Conservation (phyloP, 148 eudicot genomes). For the Camellia granthamiana region DNA sequence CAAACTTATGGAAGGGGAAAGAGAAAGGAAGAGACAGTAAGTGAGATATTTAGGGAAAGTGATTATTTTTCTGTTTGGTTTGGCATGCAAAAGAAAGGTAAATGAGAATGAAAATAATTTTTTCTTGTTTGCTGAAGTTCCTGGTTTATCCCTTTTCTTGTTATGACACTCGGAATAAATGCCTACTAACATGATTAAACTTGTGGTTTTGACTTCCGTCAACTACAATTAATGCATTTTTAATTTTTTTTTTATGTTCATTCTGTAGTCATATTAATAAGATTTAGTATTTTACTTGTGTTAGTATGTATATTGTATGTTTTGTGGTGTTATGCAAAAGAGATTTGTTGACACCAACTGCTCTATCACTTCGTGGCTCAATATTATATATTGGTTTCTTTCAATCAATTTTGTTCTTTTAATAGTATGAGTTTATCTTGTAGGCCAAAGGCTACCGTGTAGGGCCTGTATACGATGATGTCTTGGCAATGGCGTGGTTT, state of each 20-base stretch:
- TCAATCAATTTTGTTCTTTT: constrained; percentile 9
- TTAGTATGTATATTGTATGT: neutral
- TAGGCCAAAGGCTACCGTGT: constrained; percentile 99
- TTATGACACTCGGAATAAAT: neutral
- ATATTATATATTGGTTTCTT: neutral
- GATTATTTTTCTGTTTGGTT: too few species aligned
- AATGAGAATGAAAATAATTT: too few species aligned
- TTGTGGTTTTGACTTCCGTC: neutral
- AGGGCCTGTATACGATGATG: constrained; percentile 98
- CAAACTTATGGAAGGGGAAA: too few species aligned
- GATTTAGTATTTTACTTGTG: neutral
- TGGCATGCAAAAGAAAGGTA: too few species aligned
- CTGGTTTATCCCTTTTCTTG: neutral
- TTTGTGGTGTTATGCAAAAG: neutral
- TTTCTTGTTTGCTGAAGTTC: neutral
- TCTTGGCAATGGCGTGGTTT: constrained; percentile 98
- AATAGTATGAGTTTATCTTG: constrained; percentile 17
- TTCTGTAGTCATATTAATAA: neutral
- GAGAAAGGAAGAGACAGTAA: too few species aligned
- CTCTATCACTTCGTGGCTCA: neutral
- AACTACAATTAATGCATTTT: neutral
- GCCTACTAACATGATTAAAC: neutral
- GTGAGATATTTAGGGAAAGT: too few species aligned
- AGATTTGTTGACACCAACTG: constrained; percentile 7
- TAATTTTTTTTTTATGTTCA: neutral